Conservation (phyloP, 176 grass and related monocot species). For the Melocanna baccifera region DNA sequence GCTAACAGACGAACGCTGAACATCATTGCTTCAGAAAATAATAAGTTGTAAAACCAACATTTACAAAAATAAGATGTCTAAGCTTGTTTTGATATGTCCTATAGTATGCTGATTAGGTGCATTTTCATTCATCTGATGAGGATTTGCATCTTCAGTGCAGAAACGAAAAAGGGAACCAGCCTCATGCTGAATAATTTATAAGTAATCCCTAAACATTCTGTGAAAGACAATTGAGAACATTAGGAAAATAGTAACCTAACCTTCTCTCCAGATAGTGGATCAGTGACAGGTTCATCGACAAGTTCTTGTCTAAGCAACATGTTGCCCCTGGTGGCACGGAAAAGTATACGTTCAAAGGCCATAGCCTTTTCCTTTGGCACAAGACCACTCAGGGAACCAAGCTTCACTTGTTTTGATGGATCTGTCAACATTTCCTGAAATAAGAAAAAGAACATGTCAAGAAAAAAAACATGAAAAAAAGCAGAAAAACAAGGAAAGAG, state of each 20-base stretch:
- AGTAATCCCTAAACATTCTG: not conserved
- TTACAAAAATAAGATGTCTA: not conserved
- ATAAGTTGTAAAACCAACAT: not conserved
- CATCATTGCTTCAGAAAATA: not conserved
- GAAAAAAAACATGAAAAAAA: not conserved
- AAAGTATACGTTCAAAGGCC: slow-evolving; percentile 94
- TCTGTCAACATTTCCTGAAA: slow-evolving; percentile 77
- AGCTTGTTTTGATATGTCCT: not conserved
- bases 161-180: not conserved
- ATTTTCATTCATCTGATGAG: not conserved
- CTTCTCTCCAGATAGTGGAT: slow-evolving; percentile 87
- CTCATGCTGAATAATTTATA: not conserved
- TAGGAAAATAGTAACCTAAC: slow-evolving; percentile 55
- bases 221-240: not conserved
- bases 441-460: not conserved
- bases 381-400: slow-evolving; percentile 92
- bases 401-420: slow-evolving; percentile 92
- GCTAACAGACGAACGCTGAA: not conserved
- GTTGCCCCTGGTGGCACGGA: slow-evolving; percentile 91
- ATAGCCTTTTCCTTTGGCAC: slow-evolving; percentile 93
- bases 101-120: not conserved
- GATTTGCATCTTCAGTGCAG: not conserved
- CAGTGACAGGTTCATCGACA: slow-evolving; percentile 69
- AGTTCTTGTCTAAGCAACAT: slow-evolving; percentile 83
- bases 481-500: not conserved